Conservation (phyloP, 441 rosid species). For the Brassica balearica region DNA sequence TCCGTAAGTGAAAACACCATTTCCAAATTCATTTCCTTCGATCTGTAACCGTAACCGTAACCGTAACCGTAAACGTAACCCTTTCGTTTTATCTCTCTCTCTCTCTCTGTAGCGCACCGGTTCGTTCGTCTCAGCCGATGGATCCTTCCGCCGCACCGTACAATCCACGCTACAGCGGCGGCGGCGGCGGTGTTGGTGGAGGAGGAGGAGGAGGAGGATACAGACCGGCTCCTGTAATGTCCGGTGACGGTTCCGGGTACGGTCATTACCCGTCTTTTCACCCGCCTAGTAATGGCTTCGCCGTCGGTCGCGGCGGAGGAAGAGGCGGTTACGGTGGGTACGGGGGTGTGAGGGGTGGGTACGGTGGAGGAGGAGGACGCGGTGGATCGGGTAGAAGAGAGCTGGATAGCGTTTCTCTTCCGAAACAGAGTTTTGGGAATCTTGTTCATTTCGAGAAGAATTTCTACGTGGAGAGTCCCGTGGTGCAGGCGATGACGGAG, state of each 20-base stretch:
- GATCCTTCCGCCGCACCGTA: slow-evolving; percentile 52
- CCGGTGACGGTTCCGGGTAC: slow-evolving; percentile 50
- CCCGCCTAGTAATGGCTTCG: slow-evolving; percentile 55
- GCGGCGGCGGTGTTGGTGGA: slow-evolving; percentile 40
- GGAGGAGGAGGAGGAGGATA: slow-evolving; percentile 46
- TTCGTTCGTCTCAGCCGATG: slow-evolving; percentile 53
- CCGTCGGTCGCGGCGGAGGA: slow-evolving; percentile 51
- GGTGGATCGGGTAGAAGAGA: slow-evolving; percentile 65
- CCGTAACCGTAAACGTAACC: slow-evolving; percentile 1
- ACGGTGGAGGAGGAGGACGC: slow-evolving; percentile 64
- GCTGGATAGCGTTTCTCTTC: slow-evolving; percentile 70
- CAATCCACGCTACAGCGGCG: slow-evolving; percentile 47
- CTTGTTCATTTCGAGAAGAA: slow-evolving; percentile 90
- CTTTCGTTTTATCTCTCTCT: background rate
- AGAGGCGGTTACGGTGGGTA: slow-evolving; percentile 48
- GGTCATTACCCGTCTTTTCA: slow-evolving; percentile 52
- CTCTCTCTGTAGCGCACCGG: slow-evolving; percentile 58
- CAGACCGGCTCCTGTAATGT: slow-evolving; percentile 53
- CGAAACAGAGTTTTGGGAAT: slow-evolving; percentile 77
- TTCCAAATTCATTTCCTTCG: background rate
- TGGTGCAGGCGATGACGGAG: slow-evolving; percentile 48
- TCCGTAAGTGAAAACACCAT: slow-evolving; percentile 33
- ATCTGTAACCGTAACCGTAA: background rate
- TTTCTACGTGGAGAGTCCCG: slow-evolving; percentile 76
- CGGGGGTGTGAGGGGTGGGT: slow-evolving; percentile 56